Conservation (phyloP, 352 stramenopile species). For the Plasmopara viticola region DNA sequence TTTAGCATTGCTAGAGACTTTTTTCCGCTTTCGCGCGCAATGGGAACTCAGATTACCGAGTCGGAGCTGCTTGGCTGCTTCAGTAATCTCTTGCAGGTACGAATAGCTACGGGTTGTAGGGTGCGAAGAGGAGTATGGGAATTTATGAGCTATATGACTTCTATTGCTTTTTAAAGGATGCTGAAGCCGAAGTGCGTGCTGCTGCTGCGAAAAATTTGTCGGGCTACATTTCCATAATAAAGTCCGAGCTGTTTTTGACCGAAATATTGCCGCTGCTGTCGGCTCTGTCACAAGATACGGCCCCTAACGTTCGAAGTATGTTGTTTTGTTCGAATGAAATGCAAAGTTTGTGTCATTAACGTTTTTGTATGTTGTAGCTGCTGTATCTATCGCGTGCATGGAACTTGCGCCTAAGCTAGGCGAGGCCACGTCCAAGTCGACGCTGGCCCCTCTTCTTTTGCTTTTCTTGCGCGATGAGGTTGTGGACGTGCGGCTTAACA, state of each 20-base stretch:
- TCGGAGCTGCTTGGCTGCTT: constrained; percentile 89
- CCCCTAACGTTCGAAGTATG: constrained; percentile 79
- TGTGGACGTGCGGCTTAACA: constrained; percentile 92
- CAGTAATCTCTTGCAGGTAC: constrained; percentile 83
- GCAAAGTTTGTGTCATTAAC: no score
- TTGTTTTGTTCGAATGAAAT: neutral
- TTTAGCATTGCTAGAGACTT: constrained; percentile 94
- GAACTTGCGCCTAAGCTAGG: constrained; percentile 90
- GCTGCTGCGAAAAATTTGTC: constrained; percentile 90
- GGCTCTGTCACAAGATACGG: constrained; percentile 88
- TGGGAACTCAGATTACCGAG: constrained; percentile 76
- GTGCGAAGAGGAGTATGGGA: no score
- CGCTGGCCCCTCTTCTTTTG: constrained; percentile 65
- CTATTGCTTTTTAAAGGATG: constrained; percentile 43
- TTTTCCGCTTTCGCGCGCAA: constrained; percentile 75
- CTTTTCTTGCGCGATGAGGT: constrained; percentile 85
- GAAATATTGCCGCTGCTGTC: constrained; percentile 89
- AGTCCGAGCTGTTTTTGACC: constrained; percentile 82
- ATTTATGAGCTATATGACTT: neutral
- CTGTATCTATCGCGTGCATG: constrained; percentile 85
- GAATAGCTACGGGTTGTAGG: neutral
- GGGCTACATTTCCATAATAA: constrained; percentile 89
- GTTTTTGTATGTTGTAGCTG: constrained; percentile 27
- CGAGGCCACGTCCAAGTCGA: constrained; percentile 85
- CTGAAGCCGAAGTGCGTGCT: constrained; percentile 90